These are phyloP conservation scores for Plasmodium ovale DNA, from an alignment of 169 alveolate species.

Conservation along the genomic window DNA sequence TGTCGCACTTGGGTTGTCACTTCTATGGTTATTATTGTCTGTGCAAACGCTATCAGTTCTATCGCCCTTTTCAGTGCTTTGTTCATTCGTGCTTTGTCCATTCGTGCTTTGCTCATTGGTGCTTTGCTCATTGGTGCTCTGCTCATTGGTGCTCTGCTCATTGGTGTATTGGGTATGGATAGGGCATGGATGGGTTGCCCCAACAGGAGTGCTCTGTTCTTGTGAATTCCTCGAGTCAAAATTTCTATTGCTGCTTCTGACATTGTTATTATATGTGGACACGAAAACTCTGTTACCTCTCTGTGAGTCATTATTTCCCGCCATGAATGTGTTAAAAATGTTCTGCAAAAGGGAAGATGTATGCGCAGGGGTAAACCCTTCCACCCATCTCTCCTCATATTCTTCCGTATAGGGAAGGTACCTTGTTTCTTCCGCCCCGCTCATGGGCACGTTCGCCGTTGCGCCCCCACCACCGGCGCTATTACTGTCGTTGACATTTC, in stretches of 20 bases:
- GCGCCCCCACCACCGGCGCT: neutral
- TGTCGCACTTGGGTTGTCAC: neutral
- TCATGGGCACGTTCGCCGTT: neutral
- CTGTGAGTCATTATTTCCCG: constrained; percentile 18
- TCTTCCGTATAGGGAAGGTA: constrained; percentile 16
- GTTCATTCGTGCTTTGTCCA: neutral
- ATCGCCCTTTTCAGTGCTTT: neutral
- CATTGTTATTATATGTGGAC: constrained; percentile 1
- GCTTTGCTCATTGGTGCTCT: neutral
- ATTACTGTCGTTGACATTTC: neutral
- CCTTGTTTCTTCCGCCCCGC: neutral
- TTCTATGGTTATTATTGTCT: neutral
- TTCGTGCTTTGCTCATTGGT: neutral
- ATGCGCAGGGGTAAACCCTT: constrained; percentile 13
- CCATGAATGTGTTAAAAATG: constrained; percentile 37
- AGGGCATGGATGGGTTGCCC: too few species aligned
- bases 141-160: neutral
- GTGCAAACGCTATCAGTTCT: neutral
- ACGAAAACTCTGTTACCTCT: constrained; percentile 7
- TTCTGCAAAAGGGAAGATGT: constrained; percentile 39
- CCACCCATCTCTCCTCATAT: constrained; percentile 13
- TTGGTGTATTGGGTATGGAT: too few species aligned
- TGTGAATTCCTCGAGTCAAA: constrained; percentile 1
- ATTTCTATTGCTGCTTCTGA: constrained; percentile 10
- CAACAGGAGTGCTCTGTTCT: constrained; percentile 26